These are phyloP conservation scores for Phytopythium sindhum DNA, from an alignment of 352 stramenopile species.

Conservation along the genomic window DNA sequence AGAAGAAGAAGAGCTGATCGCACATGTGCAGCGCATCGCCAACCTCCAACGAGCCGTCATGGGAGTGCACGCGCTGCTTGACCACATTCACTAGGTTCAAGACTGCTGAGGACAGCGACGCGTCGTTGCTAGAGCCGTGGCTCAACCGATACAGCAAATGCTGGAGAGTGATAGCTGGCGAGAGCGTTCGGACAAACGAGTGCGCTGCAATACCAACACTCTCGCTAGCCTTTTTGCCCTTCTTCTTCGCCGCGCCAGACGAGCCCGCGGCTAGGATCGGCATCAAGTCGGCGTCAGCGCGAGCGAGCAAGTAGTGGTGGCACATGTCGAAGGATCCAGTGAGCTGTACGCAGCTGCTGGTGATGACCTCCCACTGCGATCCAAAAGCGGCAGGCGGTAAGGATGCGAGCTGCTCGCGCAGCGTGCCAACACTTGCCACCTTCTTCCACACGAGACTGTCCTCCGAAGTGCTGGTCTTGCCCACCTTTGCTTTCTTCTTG, in stretches of 20 bases:
- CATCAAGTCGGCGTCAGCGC: slow-evolving; percentile 41
- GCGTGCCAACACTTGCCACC: not conserved
- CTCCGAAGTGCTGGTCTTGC: not conserved
- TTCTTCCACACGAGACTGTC: slow-evolving; percentile 4
- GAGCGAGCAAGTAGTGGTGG: slow-evolving; percentile 49
- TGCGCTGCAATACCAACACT: not conserved
- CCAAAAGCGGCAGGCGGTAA: slow-evolving; percentile 24
- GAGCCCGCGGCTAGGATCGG: slow-evolving; percentile 11
- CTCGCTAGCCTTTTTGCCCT: slow-evolving; percentile 19
- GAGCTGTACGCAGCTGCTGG: slow-evolving; percentile 26
- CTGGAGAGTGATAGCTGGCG: slow-evolving; percentile 21
- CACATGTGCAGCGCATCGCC: slow-evolving; percentile 33
- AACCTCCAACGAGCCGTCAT: slow-evolving; percentile 4
- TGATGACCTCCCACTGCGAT: slow-evolving; percentile 32
- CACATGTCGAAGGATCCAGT: slow-evolving; percentile 30
- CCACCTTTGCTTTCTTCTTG: slow-evolving; percentile 3
- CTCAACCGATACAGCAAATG: slow-evolving; percentile 23
- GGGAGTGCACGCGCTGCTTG: slow-evolving; percentile 7
- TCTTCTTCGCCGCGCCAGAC: slow-evolving; percentile 11
- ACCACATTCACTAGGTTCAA: slow-evolving; percentile 9
- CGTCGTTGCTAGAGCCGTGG: not conserved
- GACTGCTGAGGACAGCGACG: not conserved
- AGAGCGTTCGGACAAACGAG: slow-evolving; percentile 17
- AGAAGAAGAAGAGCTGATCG: slow-evolving; percentile 47
- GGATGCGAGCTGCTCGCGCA: slow-evolving; percentile 16